A percentile compares a stretch with the other conserved stretches of the same genome.
These are phyloP conservation scores for Dalechampia spathulata DNA, from an alignment of 441 rosid genomes.

Conservation along the genomic window DNA sequence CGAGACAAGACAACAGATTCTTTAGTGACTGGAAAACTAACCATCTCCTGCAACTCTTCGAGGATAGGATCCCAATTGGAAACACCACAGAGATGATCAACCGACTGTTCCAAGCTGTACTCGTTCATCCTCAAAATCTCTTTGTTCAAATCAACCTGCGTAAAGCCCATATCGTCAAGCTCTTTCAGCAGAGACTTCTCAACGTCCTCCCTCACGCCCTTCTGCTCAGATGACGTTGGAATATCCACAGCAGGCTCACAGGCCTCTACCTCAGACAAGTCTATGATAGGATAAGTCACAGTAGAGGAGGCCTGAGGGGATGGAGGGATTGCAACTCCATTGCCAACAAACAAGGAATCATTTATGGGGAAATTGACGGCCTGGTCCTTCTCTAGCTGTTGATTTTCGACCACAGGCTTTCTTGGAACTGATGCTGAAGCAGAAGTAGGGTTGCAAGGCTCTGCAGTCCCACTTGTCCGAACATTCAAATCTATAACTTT, in stretches of 20 bases:
- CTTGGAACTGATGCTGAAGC: constrained; percentile 12
- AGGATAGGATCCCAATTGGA: constrained; percentile 90
- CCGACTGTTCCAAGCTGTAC: constrained; percentile 67
- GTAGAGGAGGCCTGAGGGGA: constrained; percentile 24
- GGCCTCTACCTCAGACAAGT: constrained; percentile 22
- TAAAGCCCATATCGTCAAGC: constrained; percentile 93
- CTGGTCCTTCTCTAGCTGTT: constrained; percentile 31
- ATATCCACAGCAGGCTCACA: constrained; percentile 3
- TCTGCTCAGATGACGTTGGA: constrained; percentile 15
- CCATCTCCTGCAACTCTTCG: constrained; percentile 89
- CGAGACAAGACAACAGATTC: no score
- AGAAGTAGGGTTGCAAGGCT: constrained; percentile 11
- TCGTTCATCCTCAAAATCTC: constrained; percentile 72
- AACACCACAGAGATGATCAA: constrained; percentile 74
- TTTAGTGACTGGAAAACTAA: constrained; percentile 13
- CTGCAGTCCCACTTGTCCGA: constrained; percentile 25
- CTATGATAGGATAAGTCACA: constrained; percentile 32
- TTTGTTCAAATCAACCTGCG: constrained; percentile 82
- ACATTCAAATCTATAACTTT: constrained; percentile 29
- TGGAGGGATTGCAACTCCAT: constrained; percentile 24
- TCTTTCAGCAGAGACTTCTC: constrained; percentile 70
- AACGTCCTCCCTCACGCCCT: constrained; percentile 25
- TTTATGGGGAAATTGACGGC: constrained; percentile 31
- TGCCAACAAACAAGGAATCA: constrained; percentile 28
- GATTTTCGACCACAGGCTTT: constrained; percentile 19